Evolutionary conservation across 1,139 yeast genomes (phyloP).

Genomic region (Nakaseomyces glabratus): DNA sequence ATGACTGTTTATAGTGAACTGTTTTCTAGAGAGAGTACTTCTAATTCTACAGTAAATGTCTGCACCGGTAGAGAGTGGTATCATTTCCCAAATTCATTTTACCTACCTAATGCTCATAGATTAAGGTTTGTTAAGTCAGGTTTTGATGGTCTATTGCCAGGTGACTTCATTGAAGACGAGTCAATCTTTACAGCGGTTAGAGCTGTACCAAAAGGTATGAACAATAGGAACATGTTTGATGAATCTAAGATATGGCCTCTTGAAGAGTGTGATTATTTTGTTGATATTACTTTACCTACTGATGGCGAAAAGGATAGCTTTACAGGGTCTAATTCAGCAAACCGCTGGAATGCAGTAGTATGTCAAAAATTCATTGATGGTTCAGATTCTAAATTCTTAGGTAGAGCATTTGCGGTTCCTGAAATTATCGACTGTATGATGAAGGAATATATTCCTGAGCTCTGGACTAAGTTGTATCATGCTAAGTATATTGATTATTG

Average conservation of each 20-base stretch:
- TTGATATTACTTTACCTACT: constrained; percentile 39
- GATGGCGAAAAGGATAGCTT: constrained; percentile 18
- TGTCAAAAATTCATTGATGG: constrained; percentile 34
- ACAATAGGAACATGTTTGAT: constrained; percentile 57
- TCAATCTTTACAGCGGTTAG: constrained; percentile 26
- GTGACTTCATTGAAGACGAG: constrained; percentile 56
- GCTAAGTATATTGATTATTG: constrained; percentile 26
- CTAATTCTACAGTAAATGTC: constrained; percentile 38
- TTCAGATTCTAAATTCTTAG: constrained; percentile 33
- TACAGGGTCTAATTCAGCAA: constrained; percentile 22
- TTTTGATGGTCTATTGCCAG: constrained; percentile 81
- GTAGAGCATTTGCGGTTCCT: constrained; percentile 36
- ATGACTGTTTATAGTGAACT: constrained; percentile 36
- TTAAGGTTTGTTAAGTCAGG: constrained; percentile 65
- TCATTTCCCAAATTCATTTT: constrained; percentile 81
- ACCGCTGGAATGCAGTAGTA: constrained; percentile 29
- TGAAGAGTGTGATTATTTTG: constrained; percentile 46
- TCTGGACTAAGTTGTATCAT: constrained; percentile 19
- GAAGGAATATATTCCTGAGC: constrained; percentile 11
- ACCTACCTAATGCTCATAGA: constrained; percentile 53
- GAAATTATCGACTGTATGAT: constrained; percentile 15
- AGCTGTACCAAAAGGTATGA: constrained; percentile 55
- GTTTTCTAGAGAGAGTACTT: constrained; percentile 14
- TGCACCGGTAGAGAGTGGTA: constrained; percentile 96
- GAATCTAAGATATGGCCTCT: constrained; percentile 41